Conservation (phyloP, 257 asterid species). For the Solanum chiquidenum region DNA sequence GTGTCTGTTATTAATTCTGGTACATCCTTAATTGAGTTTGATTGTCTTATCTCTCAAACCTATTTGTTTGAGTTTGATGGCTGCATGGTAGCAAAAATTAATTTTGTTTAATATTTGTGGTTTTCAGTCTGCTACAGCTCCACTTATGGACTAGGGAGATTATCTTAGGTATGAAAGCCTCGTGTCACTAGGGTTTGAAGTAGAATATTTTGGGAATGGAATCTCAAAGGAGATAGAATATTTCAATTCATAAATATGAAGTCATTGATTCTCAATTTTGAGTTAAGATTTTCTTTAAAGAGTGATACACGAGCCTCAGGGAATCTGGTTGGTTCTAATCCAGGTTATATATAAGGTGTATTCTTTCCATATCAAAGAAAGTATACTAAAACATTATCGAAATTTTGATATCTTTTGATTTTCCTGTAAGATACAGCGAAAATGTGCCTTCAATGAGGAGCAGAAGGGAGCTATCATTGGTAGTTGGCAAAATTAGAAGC, state of each 20-base stretch:
- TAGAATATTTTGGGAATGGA: neutral
- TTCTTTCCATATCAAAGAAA: neutral
- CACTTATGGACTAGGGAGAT: neutral
- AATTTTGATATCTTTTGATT: neutral
- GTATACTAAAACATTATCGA: neutral
- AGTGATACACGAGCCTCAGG: neutral
- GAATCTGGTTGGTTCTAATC: neutral
- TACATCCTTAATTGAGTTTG: neutral
- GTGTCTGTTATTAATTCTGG: neutral
- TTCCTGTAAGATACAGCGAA: neutral
- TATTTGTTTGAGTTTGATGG: neutral
- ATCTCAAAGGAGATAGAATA: neutral
- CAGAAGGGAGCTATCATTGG: neutral
- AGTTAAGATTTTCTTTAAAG: neutral
- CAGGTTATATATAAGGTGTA: neutral
- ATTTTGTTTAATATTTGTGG: neutral
- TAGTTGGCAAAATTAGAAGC: neutral
- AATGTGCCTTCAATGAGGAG: neutral
- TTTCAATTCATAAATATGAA: neutral
- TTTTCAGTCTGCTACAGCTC: neutral
- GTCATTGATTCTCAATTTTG: neutral
- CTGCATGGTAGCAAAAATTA: neutral
- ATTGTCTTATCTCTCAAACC: neutral
- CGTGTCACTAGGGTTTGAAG: neutral
- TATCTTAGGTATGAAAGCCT: neutral